Evolutionary conservation across 139 green algal genomes (phyloP).

Genomic region (Edaphochlamys debaryana): DNA sequence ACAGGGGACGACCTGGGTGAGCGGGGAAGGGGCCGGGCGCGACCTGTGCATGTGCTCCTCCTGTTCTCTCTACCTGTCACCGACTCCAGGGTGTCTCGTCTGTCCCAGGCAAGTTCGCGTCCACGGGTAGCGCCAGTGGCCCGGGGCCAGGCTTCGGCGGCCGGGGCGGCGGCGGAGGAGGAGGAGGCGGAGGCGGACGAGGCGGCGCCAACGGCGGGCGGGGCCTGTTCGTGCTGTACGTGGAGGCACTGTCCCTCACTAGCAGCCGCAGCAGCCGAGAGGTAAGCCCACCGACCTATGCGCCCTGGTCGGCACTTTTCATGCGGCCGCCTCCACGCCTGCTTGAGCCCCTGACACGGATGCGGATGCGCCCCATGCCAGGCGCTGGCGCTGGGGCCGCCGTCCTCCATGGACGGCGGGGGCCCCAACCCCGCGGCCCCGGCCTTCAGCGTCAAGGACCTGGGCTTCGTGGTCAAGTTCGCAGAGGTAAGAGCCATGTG

Average conservation of each 20-base stretch:
- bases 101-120: constrained; percentile 62
- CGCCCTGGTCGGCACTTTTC: too few relatives aligned
- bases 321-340: too few relatives aligned
- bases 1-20: constrained; percentile 54
- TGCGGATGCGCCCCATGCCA: too few relatives aligned
- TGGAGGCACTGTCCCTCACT: constrained; percentile 85
- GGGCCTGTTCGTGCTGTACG: constrained; percentile 90
- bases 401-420: too few relatives aligned
- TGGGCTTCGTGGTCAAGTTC: constrained; percentile 89
- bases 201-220: constrained; percentile 42
- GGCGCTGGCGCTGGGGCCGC: too few relatives aligned
- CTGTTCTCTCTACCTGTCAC: too few relatives aligned
- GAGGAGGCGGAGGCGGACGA: constrained; percentile 4
- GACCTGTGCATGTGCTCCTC: neutral
- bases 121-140: constrained; percentile 33
- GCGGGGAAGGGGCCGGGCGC: neutral
- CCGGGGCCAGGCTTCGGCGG: neutral
- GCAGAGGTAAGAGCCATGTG: constrained; percentile 45
- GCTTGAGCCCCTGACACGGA: too few relatives aligned
- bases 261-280: neutral
- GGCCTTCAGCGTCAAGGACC: constrained; percentile 76
- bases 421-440: too few relatives aligned
- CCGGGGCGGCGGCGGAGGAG: constrained; percentile 7
- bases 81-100: too few relatives aligned
- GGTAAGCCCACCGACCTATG: too few relatives aligned